A percentile compares a stretch with the other conserved stretches of the same genome.
phyloP scores from a whole-genome alignment of 257 asterid species.

The Galeopsis tetrahit region DNA sequence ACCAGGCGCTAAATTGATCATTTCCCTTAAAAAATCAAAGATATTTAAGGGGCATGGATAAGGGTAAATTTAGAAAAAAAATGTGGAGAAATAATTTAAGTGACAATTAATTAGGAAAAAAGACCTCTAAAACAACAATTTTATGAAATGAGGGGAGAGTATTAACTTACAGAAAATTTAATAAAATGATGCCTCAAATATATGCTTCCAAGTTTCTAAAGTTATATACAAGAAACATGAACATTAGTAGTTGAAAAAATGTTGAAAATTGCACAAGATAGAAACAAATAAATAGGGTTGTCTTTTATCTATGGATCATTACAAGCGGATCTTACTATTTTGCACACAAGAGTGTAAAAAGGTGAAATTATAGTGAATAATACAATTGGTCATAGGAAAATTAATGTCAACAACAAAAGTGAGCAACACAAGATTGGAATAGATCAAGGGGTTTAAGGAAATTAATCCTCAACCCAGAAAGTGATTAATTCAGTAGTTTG shows the following conservation, averaged over 20 bases:
- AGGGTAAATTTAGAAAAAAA: no score
- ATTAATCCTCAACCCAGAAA: no score
- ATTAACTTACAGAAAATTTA: no score
- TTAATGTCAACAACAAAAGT: constrained; percentile 19
- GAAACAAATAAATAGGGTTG: neutral
- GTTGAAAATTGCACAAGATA: neutral
- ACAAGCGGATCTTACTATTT: neutral
- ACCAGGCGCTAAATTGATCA: no score
- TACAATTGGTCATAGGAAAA: constrained; percentile 17
- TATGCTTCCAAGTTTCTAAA: neutral
- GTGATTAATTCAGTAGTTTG: no score
- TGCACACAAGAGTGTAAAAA: constrained; percentile 1
- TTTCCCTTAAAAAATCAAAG: no score
- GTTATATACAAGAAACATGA: neutral
- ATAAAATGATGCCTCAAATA: neutral
- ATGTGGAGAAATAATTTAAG: no score
- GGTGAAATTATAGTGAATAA: constrained; percentile 12
- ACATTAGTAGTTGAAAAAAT: neutral
- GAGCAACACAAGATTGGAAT: neutral
- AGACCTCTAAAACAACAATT: no score
- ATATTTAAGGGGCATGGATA: no score
- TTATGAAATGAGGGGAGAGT: no score
- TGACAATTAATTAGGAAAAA: no score
- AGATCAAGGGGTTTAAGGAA: neutral
- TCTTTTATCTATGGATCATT: neutral